phyloP scores from a whole-genome alignment of 495 filamentous ascomycete species.

The Neurospora pannonica region DNA sequence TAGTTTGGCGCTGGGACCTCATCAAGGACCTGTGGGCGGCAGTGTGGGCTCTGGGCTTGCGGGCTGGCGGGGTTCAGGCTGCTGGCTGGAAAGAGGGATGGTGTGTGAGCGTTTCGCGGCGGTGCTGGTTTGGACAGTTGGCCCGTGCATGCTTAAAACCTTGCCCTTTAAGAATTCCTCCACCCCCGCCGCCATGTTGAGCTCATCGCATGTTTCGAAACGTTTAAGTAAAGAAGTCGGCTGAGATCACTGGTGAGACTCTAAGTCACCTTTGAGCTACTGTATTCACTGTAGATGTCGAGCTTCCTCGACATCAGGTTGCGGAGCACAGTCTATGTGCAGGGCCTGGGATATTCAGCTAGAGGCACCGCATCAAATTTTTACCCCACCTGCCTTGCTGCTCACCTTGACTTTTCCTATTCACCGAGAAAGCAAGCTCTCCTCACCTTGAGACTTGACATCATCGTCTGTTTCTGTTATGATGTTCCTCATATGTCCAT shows the following conservation, averaged over 20 bases:
- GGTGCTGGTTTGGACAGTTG: background rate
- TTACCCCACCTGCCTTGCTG: slow-evolving; percentile 18
- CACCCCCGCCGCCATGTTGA: background rate
- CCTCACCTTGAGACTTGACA: background rate
- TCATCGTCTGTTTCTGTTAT: background rate
- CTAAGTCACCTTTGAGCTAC: background rate
- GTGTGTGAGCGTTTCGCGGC: background rate
- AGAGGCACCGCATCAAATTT: slow-evolving; percentile 6
- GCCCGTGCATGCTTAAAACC: background rate
- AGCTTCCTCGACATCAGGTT: background rate
- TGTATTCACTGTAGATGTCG: background rate
- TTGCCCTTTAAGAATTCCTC: background rate
- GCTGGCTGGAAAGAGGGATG: background rate
- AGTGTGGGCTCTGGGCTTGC: background rate
- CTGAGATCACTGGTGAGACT: background rate
- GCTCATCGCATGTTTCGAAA: background rate
- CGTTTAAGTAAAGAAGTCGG: background rate
- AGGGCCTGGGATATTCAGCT: background rate
- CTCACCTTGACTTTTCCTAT: slow-evolving; percentile 4
- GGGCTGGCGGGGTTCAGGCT: background rate
- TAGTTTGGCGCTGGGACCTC: background rate
- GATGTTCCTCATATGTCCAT: background rate
- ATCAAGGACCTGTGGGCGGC: background rate
- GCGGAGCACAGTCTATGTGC: background rate
- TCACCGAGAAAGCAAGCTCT: background rate